Evolutionary conservation across 2,329 filamentous ascomycete genomes (phyloP), one percentile per base, ranked within the genome.

Genomic region (Talaromyces sp.): DNA sequence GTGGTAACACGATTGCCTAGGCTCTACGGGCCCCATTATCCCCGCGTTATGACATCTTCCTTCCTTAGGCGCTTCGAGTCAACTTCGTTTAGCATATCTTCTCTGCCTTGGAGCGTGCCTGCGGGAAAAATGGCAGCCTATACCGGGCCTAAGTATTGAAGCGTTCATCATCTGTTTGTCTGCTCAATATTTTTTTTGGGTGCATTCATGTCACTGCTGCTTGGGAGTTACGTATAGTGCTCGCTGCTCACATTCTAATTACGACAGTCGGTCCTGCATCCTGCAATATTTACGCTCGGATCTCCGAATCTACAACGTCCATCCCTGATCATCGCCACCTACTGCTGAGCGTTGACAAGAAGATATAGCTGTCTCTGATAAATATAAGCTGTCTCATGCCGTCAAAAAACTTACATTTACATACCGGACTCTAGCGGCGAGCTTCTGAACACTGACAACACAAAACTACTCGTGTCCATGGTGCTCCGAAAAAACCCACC

Each of bases 401-500:
- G 56, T 31, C 11, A 7, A 27, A 45, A 13, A 59, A 24, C 22
- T n/a, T 16, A 14, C 19, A 22, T n/a, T 10, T 22, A 37, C 33
- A 9, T 22, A 56, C 33, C 33, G 33, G 19, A 56, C 5, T 39
- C 10, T 56, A 56, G 33, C 10, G 2, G 11, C 31, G 10, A 48
- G 58, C n/a, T 48, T 52, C 24, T 43, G 16, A 57, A 11, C 31
- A 16, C n/a, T 43, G 10, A 45, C 7, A 59, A 43, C 35, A 31
- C 24, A 54, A 33, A 47, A 43, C 4, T 33, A 58, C 63, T 58
- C 33, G 37, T 65, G 37, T 63, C 56, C 54, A 78, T 78, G 76
- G 76, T 77, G 68, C 70, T 78, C 69, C 75, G 75, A 67, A 78
- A 78, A 70, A 71, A 70, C 69, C 74, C 74, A 67, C 75, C 76